Conservation (phyloP, 2,329 filamentous ascomycete species). For the Colletotrichum lupini region DNA sequence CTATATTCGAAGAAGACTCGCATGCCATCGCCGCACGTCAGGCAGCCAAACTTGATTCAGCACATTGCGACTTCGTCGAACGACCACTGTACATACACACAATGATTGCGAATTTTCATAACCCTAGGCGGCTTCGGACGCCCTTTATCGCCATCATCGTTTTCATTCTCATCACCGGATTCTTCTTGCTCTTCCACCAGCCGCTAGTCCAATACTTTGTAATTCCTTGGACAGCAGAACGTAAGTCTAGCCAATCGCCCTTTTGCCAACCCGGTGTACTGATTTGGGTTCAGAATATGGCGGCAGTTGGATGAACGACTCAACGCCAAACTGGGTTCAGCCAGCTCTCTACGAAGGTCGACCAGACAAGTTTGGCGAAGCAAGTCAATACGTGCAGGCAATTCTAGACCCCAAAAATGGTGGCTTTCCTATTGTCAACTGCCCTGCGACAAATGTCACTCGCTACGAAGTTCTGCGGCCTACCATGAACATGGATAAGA, state of each 20-base stretch:
- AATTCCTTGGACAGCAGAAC: constrained; percentile 26
- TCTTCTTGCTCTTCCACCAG: constrained; percentile 76
- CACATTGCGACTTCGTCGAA: neutral
- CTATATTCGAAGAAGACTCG: neutral
- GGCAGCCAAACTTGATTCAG: neutral
- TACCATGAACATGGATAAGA: constrained; percentile 10
- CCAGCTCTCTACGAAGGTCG: constrained; percentile 16
- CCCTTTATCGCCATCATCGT: constrained; percentile 51
- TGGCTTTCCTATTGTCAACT: constrained; percentile 43
- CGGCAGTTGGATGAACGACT: constrained; percentile 33
- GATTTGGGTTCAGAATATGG: constrained; percentile 21
- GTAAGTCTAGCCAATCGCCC: neutral
- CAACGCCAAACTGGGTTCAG: constrained; percentile 21
- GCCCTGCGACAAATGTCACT: constrained; percentile 38
- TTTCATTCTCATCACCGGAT: constrained; percentile 69
- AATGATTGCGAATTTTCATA: constrained; percentile 30
- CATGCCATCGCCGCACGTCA: neutral
- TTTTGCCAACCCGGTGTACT: neutral
- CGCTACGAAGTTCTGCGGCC: constrained; percentile 27
- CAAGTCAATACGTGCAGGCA: constrained; percentile 53
- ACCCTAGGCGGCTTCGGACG: constrained; percentile 23
- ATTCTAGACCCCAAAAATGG: constrained; percentile 40
- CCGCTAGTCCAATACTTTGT: constrained; percentile 31
- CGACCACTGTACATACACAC: neutral
- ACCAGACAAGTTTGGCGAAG: constrained; percentile 19